Evolutionary conservation across 257 asterid genomes (phyloP), one percentile per base, ranked within the genome.

Genomic region (Solanum infundibuliforme): DNA sequence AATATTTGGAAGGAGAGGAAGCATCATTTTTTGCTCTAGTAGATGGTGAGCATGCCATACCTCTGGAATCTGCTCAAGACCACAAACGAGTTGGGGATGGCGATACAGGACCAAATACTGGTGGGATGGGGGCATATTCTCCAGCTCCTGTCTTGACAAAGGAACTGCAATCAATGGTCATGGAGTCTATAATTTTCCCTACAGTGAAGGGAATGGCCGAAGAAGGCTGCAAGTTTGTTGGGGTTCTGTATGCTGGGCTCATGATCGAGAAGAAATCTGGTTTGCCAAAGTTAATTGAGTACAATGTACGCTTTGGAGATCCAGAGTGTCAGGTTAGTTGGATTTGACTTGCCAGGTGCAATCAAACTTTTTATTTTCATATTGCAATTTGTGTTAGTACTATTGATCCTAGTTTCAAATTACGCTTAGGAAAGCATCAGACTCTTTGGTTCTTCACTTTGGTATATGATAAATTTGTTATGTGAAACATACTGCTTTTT

Each of bases 81-180:
- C 98, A 96, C 89, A 96, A 96, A 93, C 95, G 99, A 91, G 98
- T 94, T 2, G 98, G 98, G 36, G 99, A 94, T 48, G 98, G 98
- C 23, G 99, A 96, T 87, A 91, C 93, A 12, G 99, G 99, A 34
- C 97, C 98, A 18, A 96, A 96, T 91, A 96, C 99, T 32, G 99
- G 99, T 87, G 99, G 99, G 84, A 96, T 94, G 99, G 99, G 99
- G 73, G 98, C 99, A 32, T 96, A 95, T 90, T 96, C 98, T 83
- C 99, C 99, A 3, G 99, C 99, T 55, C 98, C 99, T 13, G 89
- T 96, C 85, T 87, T 96, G 92, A 96, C 99, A 7, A 93, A 92
- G 87, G 94, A 95, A 87, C 97, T 96, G 65, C 93, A 96, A 84
- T 90, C 93, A 12, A 58, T 95, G 83, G 95, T 96, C 36, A 96